Base-by-base conservation (phyloP, 495 filamentous ascomycete genomes). In the Xylaria telfairii region DNA sequence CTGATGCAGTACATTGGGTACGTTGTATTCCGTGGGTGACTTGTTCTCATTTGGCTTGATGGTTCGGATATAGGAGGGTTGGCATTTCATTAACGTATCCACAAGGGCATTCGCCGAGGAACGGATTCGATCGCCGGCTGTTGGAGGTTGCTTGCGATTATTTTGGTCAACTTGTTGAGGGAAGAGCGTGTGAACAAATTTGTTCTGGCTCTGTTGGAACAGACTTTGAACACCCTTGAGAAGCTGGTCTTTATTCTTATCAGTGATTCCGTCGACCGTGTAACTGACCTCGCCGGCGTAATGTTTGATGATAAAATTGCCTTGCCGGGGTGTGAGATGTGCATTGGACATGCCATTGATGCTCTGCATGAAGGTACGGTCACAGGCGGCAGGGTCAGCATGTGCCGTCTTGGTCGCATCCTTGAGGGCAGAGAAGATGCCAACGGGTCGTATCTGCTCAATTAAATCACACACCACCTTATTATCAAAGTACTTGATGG, bases 1-100 rank as follows among this genome's bases (percentile, higher is more conserved):
- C 80, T 99, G 96, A 87, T 99, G 96, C 71, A 98, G 85, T 42
- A 98, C 96, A 76, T 97, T 98, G 32, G 90, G 89, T 13, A 84
- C 86, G 72, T 96, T 97, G 78, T 97, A 99, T 79, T 99, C 96
- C 26, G 87, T 88, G 0, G 94, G 92, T 12, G 93, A 95, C 80
- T 98, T 98, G 83, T 97, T 98, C 75, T 99, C 96, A 81, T 99
- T 99, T 5, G 96, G 96, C 79, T 99, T 99, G 81, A 99, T 99
- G 4, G 96, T 99, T 74, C 96, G 92, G 77, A 99, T 99, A 77
- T 99, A 99, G 0, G 93, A 97, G 3, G 96, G 96, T 65, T 94
- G 90, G 28, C 93, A 93, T 80, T 97, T 97, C 96, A 98, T 98
- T 75, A 99, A 81, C 4, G 96, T 98, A 0, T 93, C 88, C 17